These are phyloP conservation scores for Spongospora subterranea DNA, from an alignment of 208 protist genomes.

Conservation along the genomic window DNA sequence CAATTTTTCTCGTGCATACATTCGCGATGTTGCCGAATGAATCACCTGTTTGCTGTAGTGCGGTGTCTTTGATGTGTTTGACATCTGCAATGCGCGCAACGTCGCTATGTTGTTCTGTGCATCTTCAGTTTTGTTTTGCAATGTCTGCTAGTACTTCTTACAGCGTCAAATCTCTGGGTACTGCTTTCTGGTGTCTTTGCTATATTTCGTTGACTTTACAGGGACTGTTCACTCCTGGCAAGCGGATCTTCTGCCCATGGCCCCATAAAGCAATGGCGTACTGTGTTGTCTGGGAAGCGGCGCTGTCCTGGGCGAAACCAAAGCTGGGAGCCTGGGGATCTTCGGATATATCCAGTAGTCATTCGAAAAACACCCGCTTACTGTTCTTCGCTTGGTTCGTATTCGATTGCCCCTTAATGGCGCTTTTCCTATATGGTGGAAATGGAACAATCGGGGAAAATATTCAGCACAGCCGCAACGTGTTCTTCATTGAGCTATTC, in stretches of 20 bases:
- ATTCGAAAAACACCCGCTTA: background rate
- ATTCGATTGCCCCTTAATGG: background rate
- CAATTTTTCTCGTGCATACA: too few species aligned
- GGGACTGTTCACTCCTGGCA: conserved; percentile 6
- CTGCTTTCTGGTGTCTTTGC: conserved; percentile 28
- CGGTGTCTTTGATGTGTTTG: too few species aligned
- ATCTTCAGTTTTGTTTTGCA: too few species aligned
- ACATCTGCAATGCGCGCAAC: too few species aligned
- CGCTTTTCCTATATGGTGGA: conserved; percentile 13
- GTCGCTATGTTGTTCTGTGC: too few species aligned
- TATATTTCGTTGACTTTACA: background rate
- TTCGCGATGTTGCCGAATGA: too few species aligned
- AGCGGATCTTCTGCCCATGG: background rate
- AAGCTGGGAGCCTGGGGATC: background rate
- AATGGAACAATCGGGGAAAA: conserved; percentile 8
- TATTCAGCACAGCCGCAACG: background rate
- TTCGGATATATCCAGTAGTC: background rate
- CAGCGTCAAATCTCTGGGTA: background rate
- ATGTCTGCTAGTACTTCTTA: too few species aligned
- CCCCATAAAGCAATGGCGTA: background rate
- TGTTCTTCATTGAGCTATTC: conserved; percentile 35
- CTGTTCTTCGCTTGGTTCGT: conserved; percentile 32
- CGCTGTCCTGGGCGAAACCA: background rate
- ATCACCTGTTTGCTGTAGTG: too few species aligned
- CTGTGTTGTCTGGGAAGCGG: conserved; percentile 41